Percentiles rank a stretch among this genome's conserved stretches.
Conservation (phyloP, 805 yeast species). For the Pichia cabralensis region DNA sequence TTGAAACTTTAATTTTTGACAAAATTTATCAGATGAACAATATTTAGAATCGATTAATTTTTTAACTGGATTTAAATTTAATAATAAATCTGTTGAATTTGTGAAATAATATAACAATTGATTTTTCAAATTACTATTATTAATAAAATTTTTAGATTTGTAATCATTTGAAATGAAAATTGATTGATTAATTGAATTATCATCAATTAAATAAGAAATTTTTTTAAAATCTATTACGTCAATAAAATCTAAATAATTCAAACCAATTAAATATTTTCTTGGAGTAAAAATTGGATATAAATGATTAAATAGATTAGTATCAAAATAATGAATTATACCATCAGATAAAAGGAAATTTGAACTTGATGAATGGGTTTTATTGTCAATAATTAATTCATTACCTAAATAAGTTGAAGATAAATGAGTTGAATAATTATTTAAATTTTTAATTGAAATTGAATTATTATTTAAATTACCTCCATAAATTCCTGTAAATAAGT, state of each 20-base stretch:
- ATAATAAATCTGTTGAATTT: slow-evolving; percentile 28
- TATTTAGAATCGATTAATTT: slow-evolving; percentile 38
- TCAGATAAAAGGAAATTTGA: slow-evolving; percentile 36
- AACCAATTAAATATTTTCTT: slow-evolving; percentile 48
- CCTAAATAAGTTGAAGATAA: slow-evolving; percentile 24
- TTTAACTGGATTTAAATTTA: background rate
- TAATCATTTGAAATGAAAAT: slow-evolving; percentile 39
- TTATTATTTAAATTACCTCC: slow-evolving; percentile 32
- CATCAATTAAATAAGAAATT: slow-evolving; percentile 46
- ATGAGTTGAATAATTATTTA: slow-evolving; percentile 19
- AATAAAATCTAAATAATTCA: slow-evolving; percentile 53
- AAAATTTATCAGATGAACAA: slow-evolving; percentile 41
- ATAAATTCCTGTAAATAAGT: slow-evolving; percentile 30
- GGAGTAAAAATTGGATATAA: slow-evolving; percentile 34
- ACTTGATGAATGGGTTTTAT: slow-evolving; percentile 21
- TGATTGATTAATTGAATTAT: slow-evolving; percentile 42
- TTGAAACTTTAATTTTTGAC: slow-evolving; percentile 43
- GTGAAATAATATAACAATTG: slow-evolving; percentile 56
- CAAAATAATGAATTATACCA: slow-evolving; percentile 42
- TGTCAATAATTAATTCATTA: slow-evolving; percentile 26
- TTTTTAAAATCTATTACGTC: slow-evolving; percentile 58
- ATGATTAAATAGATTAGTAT: slow-evolving; percentile 13
- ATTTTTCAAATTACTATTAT: slow-evolving; percentile 21
- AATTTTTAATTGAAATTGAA: slow-evolving; percentile 14
- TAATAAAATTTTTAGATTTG: too few species aligned